These are phyloP conservation scores for Emmonsiellopsis sp. DNA, from an alignment of 2,329 filamentous ascomycete genomes.

Conservation along the genomic window DNA sequence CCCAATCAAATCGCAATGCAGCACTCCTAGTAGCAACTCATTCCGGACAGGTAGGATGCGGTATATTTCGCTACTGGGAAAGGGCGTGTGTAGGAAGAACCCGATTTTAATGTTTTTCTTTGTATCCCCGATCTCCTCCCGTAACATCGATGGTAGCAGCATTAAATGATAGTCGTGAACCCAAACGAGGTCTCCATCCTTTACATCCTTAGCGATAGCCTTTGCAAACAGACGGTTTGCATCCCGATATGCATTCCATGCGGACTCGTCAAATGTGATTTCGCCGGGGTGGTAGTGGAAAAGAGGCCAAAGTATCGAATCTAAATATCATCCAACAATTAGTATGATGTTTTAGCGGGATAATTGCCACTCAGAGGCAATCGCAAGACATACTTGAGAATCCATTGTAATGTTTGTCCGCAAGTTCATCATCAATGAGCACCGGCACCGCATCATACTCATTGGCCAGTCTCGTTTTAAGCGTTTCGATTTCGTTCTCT, in stretches of 20 bases:
- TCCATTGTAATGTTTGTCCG: constrained; percentile 93
- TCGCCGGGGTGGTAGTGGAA: constrained; percentile 99
- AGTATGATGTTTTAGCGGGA: background rate
- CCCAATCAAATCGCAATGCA: constrained; percentile 90
- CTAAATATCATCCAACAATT: constrained; percentile 34
- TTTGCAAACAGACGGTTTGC: constrained; percentile 90
- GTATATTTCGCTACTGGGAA: constrained; percentile 95
- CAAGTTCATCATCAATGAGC: constrained; percentile 86
- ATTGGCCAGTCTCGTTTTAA: constrained; percentile 70
- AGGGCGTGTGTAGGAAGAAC: constrained; percentile 96
- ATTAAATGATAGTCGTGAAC: constrained; percentile 98
- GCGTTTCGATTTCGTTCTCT: constrained; percentile 63
- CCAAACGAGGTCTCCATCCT: constrained; percentile 93
- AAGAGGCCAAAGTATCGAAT: constrained; percentile 95
- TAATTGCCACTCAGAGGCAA: background rate
- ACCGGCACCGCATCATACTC: constrained; percentile 86
- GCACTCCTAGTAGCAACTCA: constrained; percentile 72
- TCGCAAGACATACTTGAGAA: constrained; percentile 68
- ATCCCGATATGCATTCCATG: constrained; percentile 87
- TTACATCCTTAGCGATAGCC: constrained; percentile 73
- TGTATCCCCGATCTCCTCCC: constrained; percentile 69
- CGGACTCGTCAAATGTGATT: constrained; percentile 93
- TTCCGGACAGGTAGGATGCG: constrained; percentile 88
- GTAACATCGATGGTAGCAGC: constrained; percentile 90
- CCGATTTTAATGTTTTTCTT: constrained; percentile 95